These are phyloP conservation scores for Lactarius trivialis DNA, from an alignment of 768 basidiomycete genomes.

Conservation along the genomic window DNA sequence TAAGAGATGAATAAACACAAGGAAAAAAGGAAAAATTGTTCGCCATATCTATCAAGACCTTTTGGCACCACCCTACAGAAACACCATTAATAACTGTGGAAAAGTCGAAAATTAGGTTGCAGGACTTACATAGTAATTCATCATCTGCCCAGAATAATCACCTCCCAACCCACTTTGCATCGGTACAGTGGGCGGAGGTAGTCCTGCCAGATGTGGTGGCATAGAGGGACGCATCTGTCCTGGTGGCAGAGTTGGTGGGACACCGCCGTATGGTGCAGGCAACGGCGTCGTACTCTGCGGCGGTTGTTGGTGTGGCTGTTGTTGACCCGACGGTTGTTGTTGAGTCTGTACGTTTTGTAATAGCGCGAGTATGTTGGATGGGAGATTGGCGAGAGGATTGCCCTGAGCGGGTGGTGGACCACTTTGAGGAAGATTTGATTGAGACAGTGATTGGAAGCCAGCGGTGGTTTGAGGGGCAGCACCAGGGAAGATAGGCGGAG, in stretches of 20 bases:
- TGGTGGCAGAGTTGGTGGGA: slow-evolving; percentile 30
- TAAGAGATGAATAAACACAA: slow-evolving; percentile 17
- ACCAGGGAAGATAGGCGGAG: slow-evolving; percentile 19
- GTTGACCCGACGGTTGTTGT: slow-evolving; percentile 22
- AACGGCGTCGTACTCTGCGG: slow-evolving; percentile 12
- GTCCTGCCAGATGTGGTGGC: slow-evolving; percentile 38
- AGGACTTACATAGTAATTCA: slow-evolving; percentile 57
- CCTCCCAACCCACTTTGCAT: slow-evolving; percentile 20
- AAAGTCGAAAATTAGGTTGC: background rate
- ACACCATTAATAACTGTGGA: background rate
- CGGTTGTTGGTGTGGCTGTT: slow-evolving; percentile 23
- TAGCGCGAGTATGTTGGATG: slow-evolving; percentile 21
- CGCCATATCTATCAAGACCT: slow-evolving; percentile 7
- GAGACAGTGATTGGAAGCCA: slow-evolving; percentile 20
- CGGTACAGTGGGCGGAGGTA: slow-evolving; percentile 27
- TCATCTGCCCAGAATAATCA: slow-evolving; percentile 53
- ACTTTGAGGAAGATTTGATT: slow-evolving; percentile 15
- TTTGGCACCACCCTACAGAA: slow-evolving; percentile 8
- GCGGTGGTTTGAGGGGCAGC: slow-evolving; percentile 16
- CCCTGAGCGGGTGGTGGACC: slow-evolving; percentile 10
- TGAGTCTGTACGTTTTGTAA: slow-evolving; percentile 20
- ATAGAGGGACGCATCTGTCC: slow-evolving; percentile 41
- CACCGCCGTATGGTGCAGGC: slow-evolving; percentile 11
- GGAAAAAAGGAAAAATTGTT: background rate
- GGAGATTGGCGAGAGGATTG: slow-evolving; percentile 13